phyloP scores from a whole-genome alignment of 257 asterid genomes.

The Solanum sparsipilum region DNA sequence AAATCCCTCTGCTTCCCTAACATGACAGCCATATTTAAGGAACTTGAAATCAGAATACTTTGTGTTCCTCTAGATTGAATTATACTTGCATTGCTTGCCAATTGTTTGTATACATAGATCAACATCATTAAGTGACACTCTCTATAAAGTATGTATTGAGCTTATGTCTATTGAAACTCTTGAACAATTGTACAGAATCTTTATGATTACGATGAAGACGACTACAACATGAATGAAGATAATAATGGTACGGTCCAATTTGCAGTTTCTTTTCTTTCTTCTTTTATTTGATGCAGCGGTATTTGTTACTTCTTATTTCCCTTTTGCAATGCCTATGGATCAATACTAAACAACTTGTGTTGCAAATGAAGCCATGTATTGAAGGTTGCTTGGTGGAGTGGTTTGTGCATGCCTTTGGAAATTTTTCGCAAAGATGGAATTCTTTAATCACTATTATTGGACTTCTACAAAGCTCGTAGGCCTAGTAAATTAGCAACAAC shows the following conservation, averaged over 20 bases:
- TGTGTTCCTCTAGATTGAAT: not conserved
- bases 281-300: not conserved
- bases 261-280: not conserved
- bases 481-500: not conserved
- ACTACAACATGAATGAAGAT: conserved; percentile 47
- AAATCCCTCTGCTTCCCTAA: not conserved
- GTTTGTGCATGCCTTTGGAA: not conserved
- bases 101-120: not conserved
- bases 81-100: not conserved
- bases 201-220: conserved; percentile 55
- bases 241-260: conserved; percentile 25
- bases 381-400: not conserved
- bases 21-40: not conserved
- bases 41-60: not conserved
- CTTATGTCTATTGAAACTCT: not conserved
- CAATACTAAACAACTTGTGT: not conserved
- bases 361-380: not conserved
- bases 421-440: not conserved
- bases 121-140: not conserved
- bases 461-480: not conserved
- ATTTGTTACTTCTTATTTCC: not conserved
- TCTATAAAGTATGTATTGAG: not conserved
- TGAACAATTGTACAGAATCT: conserved; percentile 20
- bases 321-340: not conserved
- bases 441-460: not conserved